Evolutionary conservation across 2,329 filamentous ascomycete species (phyloP), one percentile per base, ranked within the genome.

Genomic region (Aureobasidium sp.): DNA sequence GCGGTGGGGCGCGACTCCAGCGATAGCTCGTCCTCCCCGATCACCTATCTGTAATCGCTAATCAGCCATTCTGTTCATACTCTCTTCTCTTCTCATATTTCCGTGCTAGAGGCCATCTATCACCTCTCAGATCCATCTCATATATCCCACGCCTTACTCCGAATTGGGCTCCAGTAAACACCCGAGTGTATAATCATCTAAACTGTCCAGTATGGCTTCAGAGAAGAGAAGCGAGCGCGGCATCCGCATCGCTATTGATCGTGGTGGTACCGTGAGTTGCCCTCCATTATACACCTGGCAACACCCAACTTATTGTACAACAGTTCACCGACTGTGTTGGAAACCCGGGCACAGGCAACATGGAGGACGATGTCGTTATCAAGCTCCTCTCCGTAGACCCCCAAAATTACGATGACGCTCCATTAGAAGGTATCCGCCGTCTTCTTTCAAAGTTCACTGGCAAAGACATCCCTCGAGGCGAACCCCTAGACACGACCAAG

Each of bases 311-410:
- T 32, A 48, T 15, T 48, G 1, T 26, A 27, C 20, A 3, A 3
- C 37, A 55, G 51, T 96, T 96, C 73, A 96, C 92, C 43, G 92
- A 96, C 76, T 96, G 91, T 71, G 89, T 96, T 24, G 91, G 90
- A 66, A 93, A 92, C 69, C 84, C 88, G 5, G 85, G 82, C 69
- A 87, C 80, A 67, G 89, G 82, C 20, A 80, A 81, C 65, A 86
- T 87, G 76, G 79, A 84, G 70, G 84, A 92, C 72, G 89, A 94
- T 71, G 82, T 92, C 59, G 81, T 95, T 62, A 91, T 94, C 75
- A 95, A 95, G 77, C 84, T 96, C 2, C 84, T 96, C 20, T 96
- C 91, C 2, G 91, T 93, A 69, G 92, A 96, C 73, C 92, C 92
- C 2, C 82, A 85, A 62, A 96, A 96, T 78, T 97, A 97, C 77